These are phyloP conservation scores for Planoprotostelium fungivorum DNA, from an alignment of 78 protist species.

Conservation along the genomic window DNA sequence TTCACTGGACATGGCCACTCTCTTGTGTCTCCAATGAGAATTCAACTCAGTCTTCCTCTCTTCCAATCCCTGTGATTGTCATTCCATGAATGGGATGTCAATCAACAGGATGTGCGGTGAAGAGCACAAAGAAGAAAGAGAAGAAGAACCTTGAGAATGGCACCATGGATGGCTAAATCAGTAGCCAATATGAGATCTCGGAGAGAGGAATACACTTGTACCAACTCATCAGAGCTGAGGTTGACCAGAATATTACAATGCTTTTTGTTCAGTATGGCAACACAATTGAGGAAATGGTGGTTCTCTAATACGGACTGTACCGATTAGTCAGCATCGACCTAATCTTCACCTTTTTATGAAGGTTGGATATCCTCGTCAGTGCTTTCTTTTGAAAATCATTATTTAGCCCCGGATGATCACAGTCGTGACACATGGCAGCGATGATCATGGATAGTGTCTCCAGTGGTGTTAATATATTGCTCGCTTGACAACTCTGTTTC, in stretches of 20 bases:
- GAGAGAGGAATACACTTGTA: neutral
- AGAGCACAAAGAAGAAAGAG: too few relatives aligned
- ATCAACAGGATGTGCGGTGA: neutral
- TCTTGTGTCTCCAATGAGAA: neutral
- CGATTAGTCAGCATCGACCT: neutral
- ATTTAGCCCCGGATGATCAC: neutral
- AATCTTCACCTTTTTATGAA: neutral
- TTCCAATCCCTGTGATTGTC: neutral
- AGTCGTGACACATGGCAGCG: neutral
- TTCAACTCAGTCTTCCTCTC: neutral
- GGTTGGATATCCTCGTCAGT: neutral
- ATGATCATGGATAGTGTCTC: neutral
- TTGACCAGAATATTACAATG: neutral
- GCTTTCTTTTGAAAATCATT: conserved; percentile 5
- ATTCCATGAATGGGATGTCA: neutral
- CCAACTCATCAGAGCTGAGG: neutral
- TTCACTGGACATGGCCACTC: neutral
- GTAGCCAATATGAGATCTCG: conserved; percentile 10
- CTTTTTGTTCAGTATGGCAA: neutral
- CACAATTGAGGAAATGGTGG: conserved; percentile 1
- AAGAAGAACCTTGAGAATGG: neutral
- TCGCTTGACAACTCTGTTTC: neutral
- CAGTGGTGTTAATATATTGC: neutral
- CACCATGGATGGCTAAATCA: conserved; percentile 5
- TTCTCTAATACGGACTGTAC: neutral